Percentiles rank a stretch among this genome's conserved stretches.
Conservation (phyloP, 2,329 filamentous ascomycete genomes). For the Penicillium janthinellum region DNA sequence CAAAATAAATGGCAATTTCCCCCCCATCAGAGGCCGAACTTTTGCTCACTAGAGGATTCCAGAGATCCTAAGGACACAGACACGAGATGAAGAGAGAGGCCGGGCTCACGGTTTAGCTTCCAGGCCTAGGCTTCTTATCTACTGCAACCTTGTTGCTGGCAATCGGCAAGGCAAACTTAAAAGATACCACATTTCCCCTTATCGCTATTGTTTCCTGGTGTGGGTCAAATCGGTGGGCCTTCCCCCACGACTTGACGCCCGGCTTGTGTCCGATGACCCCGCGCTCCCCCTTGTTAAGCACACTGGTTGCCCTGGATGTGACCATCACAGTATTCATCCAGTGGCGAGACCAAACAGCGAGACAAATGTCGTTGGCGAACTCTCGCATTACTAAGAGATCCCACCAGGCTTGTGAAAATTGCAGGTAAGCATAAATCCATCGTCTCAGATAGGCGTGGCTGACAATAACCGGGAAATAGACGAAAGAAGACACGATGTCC, state of each 20-base stretch:
- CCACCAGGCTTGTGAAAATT: slow-evolving; percentile 25
- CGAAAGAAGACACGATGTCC: slow-evolving; percentile 56
- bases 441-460: slow-evolving; percentile 1
- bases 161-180: neutral
- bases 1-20: too few relatives aligned
- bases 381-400: slow-evolving; percentile 22
- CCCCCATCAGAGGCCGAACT: too few relatives aligned
- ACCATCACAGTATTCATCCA: neutral
- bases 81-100: too few relatives aligned
- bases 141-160: neutral
- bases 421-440: slow-evolving; percentile 13
- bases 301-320: neutral
- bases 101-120: too few relatives aligned
- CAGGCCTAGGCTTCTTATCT: too few relatives aligned
- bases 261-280: slow-evolving; percentile 21
- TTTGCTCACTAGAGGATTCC: too few relatives aligned
- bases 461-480: slow-evolving; percentile 27
- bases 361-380: slow-evolving; percentile 12
- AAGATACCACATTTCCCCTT: neutral
- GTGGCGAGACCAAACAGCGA: neutral
- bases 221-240: slow-evolving; percentile 10
- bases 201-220: slow-evolving; percentile 5
- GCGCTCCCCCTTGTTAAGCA: slow-evolving; percentile 5
- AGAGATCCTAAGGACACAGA: too few relatives aligned
- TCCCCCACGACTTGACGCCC: slow-evolving; percentile 6